Percentiles rank a stretch among this genome's conserved stretches.
Conservation (phyloP, 202 grass and related monocot species). For the Alloteropsis angusta region DNA sequence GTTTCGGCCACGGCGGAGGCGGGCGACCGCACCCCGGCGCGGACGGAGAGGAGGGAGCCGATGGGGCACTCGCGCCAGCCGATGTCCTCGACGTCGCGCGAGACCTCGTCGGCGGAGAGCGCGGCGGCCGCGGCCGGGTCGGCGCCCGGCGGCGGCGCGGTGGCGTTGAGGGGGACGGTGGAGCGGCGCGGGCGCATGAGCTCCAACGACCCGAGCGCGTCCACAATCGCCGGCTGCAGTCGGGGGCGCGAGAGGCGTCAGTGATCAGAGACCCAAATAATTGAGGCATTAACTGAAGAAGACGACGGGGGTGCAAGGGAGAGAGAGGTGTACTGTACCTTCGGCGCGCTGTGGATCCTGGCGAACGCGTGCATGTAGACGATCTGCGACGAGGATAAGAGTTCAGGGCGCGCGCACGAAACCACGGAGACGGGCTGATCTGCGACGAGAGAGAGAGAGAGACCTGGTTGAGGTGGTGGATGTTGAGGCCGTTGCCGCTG, state of each 20-base stretch:
- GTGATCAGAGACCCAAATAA: not conserved
- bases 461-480: conserved; percentile 40
- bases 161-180: conserved; percentile 28
- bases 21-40: not conserved
- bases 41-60: conserved; percentile 41
- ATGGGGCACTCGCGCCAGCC: conserved; percentile 58
- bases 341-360: conserved; percentile 4
- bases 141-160: not conserved
- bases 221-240: conserved; percentile 29
- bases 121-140: not conserved
- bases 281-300: not conserved
- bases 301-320: not conserved
- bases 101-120: conserved; percentile 25
- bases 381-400: conserved; percentile 20
- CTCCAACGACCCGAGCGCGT: conserved; percentile 30
- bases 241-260: not conserved
- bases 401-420: not conserved
- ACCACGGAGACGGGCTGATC: not conserved
- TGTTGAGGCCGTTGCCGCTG: conserved; percentile 18
- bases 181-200: conserved; percentile 42
- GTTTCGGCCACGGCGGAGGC: not conserved
- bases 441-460: not conserved
- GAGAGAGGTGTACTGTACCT: not conserved
- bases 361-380: conserved; percentile 41
- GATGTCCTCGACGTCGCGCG: conserved; percentile 36